Conservation (phyloP, 345 rosid genomes). For the Punica granatum region DNA sequence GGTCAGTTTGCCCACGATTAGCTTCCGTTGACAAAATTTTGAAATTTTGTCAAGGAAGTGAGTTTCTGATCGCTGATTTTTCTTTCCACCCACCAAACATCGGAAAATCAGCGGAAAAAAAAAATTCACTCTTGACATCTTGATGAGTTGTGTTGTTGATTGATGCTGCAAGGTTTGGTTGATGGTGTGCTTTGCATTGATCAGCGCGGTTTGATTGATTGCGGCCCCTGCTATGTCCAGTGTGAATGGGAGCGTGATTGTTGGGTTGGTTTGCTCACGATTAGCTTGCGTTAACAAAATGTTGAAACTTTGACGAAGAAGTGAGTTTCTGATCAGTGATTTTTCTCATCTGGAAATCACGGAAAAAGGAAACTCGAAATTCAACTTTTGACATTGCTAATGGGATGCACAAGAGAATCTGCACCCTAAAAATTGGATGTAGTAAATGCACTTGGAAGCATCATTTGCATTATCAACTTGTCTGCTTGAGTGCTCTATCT, state of each 20-base stretch:
- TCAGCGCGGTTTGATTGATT: background rate
- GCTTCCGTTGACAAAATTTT: no score
- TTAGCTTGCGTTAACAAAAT: background rate
- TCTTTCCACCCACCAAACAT: no score
- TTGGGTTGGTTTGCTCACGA: no score
- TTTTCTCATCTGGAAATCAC: background rate
- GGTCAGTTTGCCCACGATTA: no score
- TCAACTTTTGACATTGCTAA: background rate
- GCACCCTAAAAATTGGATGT: background rate
- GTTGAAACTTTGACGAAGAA: background rate
- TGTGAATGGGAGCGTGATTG: no score
- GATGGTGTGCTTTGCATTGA: background rate
- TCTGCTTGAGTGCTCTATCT: no score
- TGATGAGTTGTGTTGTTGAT: background rate
- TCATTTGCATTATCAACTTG: no score
- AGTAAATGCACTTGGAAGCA: no score
- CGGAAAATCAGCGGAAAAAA: no score
- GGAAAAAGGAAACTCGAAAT: background rate
- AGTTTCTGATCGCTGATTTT: no score
- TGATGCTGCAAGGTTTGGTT: background rate
- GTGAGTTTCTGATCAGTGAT: background rate
- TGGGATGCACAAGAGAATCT: background rate
- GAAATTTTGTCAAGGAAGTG: no score
- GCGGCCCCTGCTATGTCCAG: background rate
- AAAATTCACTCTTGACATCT: no score